These are phyloP conservation scores for Vararia minispora DNA, from an alignment of 768 basidiomycete species.

Conservation along the genomic window DNA sequence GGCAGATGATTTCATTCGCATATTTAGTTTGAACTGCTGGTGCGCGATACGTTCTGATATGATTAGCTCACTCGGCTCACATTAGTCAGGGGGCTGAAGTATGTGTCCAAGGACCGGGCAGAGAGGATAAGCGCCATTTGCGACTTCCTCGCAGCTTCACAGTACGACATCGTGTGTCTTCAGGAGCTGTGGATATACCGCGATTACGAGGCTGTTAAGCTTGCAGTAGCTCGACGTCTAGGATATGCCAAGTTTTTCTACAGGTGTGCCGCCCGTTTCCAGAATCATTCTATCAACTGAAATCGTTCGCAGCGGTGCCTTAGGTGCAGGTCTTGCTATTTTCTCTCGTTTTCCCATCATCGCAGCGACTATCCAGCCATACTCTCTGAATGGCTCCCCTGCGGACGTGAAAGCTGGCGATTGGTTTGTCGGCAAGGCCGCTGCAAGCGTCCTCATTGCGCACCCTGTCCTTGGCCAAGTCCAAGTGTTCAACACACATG, in stretches of 20 bases:
- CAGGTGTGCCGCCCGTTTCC: constrained; percentile 32
- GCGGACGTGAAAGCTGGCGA: constrained; percentile 76
- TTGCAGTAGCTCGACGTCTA: constrained; percentile 39
- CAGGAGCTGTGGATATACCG: constrained; percentile 86
- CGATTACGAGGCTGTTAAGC: constrained; percentile 63
- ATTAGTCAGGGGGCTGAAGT: constrained; percentile 69
- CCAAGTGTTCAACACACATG: constrained; percentile 86
- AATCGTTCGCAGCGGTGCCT: constrained; percentile 53
- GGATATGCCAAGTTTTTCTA: constrained; percentile 78
- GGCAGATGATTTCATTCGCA: constrained; percentile 37
- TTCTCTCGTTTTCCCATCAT: constrained; percentile 76
- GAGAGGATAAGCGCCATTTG: constrained; percentile 71
- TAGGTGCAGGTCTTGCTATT: constrained; percentile 85
- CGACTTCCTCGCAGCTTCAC: constrained; percentile 42
- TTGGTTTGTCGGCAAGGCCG: constrained; percentile 90
- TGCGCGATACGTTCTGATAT: constrained; percentile 18
- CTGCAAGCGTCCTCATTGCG: constrained; percentile 58
- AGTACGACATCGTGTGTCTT: constrained; percentile 71
- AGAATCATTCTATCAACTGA: background rate
- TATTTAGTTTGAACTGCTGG: constrained; percentile 78
- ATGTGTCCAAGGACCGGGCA: constrained; percentile 62
- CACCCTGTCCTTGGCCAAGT: constrained; percentile 68
- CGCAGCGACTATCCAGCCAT: constrained; percentile 61
- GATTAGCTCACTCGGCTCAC: background rate
- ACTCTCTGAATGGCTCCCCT: constrained; percentile 77